These are phyloP conservation scores for Martiniozyma asiatica DNA, from an alignment of 1,139 yeast species.

Conservation along the genomic window DNA sequence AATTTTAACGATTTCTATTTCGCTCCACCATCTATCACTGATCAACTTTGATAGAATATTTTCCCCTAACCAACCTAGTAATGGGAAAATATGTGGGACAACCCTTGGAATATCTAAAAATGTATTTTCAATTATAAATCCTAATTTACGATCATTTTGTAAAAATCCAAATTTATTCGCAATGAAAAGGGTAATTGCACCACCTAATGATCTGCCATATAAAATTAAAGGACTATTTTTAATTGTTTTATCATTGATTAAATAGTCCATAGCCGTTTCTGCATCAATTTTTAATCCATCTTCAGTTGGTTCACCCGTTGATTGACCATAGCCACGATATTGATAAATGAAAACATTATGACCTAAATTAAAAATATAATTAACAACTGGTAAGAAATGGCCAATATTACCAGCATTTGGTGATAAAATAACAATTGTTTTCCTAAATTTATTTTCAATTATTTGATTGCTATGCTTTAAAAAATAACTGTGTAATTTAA, in stretches of 20 bases:
- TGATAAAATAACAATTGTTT: conserved; percentile 67
- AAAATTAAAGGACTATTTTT: conserved; percentile 45
- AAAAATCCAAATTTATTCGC: conserved; percentile 37
- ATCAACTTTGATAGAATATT: conserved; percentile 1
- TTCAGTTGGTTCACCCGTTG: conserved; percentile 73
- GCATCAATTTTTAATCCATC: conserved; percentile 76
- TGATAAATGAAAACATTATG: conserved; percentile 80
- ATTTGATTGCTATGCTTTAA: no score
- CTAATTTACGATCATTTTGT: conserved; percentile 34
- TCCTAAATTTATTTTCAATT: conserved; percentile 42
- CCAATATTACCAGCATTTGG: conserved; percentile 99
- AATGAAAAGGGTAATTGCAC: conserved; percentile 84
- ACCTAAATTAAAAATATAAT: conserved; percentile 54
- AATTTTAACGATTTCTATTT: conserved; percentile 40
- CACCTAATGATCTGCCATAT: conserved; percentile 89
- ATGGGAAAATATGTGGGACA: conserved; percentile 74
- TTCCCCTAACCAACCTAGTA: conserved; percentile 24
- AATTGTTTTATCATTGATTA: conserved; percentile 40
- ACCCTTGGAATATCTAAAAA: conserved; percentile 69
- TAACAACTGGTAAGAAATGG: conserved; percentile 74
- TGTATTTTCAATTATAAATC: conserved; percentile 74
- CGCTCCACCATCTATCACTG: conserved; percentile 70
- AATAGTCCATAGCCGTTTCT: conserved; percentile 51
- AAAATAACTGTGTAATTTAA: conserved; percentile 36
- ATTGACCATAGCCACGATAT: conserved; percentile 85